Evolutionary conservation across 306 rosid species (phyloP), one percentile per base, ranked within the genome.

Genomic region (Datisca glomerata): DNA sequence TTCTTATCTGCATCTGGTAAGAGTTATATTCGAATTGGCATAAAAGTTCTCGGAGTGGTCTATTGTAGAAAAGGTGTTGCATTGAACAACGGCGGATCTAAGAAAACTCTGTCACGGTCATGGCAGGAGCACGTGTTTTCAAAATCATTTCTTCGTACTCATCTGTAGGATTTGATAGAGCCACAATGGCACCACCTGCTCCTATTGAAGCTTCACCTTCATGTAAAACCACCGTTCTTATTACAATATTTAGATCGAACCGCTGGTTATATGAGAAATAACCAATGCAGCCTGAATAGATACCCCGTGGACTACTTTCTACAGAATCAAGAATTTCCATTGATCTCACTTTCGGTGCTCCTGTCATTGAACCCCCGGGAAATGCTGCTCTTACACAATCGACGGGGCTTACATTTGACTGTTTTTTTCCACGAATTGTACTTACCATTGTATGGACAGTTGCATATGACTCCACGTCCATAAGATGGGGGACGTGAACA

Each of bases 351-450:
- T 89, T 89, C 0, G 98, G 96, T 24, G 98, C 96, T 34, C 96
- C 98, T 3, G 98, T 89, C 98, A 89, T 89, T 2, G 98, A 89
- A 55, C 98, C 96, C 27, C 98, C 96, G 0, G 98, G 96, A 75
- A 89, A 89, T 57, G 92, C 98, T 18, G 96, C 96, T 60, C 61
- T 75, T 24, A 89, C 79, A 28, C 96, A 89, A 39, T 89, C 86
- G 3, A 89, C 61, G 25, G 81, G 72, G 45, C 75, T 64, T 35
- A 67, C 16, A 56, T 75, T 64, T 12, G 76, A 39, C 60, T 41
- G 63, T 67, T 84, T 89, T 61, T 68, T 66, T 53, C 98, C 98
- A 4, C 81, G 80, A 51, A 89, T 76, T 8, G 96, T 89, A 55
- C 96, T 89, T 57, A 80, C 98, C 98, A 84, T 89, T 7, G 98